Base-by-base conservation (phyloP, 2,329 filamentous ascomycete genomes). In the Ilyonectria sp. region DNA sequence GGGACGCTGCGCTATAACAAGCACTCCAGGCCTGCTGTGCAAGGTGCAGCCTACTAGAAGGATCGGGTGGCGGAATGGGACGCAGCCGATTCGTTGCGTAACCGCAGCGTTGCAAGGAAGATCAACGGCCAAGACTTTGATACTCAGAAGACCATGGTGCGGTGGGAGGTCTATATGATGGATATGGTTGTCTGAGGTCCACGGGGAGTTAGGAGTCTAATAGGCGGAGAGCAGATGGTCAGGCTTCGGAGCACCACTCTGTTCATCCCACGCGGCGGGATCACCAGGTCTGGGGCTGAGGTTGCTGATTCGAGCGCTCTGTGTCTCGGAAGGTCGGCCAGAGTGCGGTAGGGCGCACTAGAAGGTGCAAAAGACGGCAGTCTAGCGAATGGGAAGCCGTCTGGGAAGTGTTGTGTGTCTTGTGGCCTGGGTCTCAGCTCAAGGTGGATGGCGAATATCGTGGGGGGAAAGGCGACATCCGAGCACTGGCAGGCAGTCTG, bases 381-480 rank as follows among this genome's bases (percentile, higher is more conserved):
- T 21, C 33, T 56, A 65, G 55, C 73, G 67, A 75, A 74, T 73
- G 64, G 44, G 56, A 60, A 46, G 17, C 35, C 47, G 58, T 26
- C 47, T 63, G 37, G 44, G 44, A 26, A 54, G 40, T 37, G 55
- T 47, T 62, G 54, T 60, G 58, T 58, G 61, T 68, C 63, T 57
- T 70, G 62, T 73, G 69, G 69, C 63, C 67, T 60, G 57, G 55
- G 55, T 65, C 29, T 62, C 31, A 63, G 56, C 40, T 65, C 65
- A 68, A 59, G 53, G 59, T 35, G 46, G 73, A 74, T 76, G 74
- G 73, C 74, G 74, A 76, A 75, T 72, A 70, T 66, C 65, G 63
- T 74, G 73, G 73, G 68, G 69, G 57, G 47, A 54, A 76, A 76
- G 73, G 58, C 73, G 74, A 72, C 71, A 76, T 75, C 29, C 49